Evolutionary conservation across 2,329 filamentous ascomycete genomes (phyloP), one percentile per base, ranked within the genome.

Genomic region (Dothideomycetes sp.): DNA sequence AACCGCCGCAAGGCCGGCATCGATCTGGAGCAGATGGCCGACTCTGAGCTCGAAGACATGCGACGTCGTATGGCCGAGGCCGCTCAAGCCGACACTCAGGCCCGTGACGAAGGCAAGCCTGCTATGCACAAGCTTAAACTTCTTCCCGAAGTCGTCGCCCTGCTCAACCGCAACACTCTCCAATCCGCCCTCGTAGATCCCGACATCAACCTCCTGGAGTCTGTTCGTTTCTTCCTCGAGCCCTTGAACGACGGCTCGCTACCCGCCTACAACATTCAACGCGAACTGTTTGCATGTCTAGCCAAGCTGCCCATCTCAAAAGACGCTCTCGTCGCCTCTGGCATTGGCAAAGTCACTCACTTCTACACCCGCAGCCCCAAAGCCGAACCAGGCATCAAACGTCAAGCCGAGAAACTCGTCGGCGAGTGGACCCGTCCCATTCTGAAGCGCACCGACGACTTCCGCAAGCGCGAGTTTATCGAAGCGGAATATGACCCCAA

Each of bases 341-440:
- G 89, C 15, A 91, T 98, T 49, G 91, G 91, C 57, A 95, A 95
- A 61, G 86, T 98, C 33, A 82, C 95, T 38, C 76, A 94, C 47
- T 98, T 95, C 67, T 98, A 98, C 65, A 95, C 88, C 36, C 88
- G 88, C 64, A 94, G 84, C 69, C 93, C 88, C 67, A 82, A 85
- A 50, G 83, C 88, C 1, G 85, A 96, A 63, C 70, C 81, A 4
- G 74, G 73, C 46, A 95, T 98, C 69, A 95, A 95, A 70, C 80
- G 89, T 51, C 85, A 88, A 65, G 91, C 91, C 1, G 88, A 96
- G 67, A 78, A 84, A 34, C 70, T 96, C n/a, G 71, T 95, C 43
- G 85, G 84, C 43, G 89, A 96, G 58, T 98, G 91, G 91, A 94
- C 87, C 49, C 74, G 91, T 28, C 88, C 89, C 4, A 94, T 98